These are phyloP conservation scores for Didymosphaeria variabile DNA, from an alignment of 2,329 filamentous ascomycete species.

Conservation along the genomic window DNA sequence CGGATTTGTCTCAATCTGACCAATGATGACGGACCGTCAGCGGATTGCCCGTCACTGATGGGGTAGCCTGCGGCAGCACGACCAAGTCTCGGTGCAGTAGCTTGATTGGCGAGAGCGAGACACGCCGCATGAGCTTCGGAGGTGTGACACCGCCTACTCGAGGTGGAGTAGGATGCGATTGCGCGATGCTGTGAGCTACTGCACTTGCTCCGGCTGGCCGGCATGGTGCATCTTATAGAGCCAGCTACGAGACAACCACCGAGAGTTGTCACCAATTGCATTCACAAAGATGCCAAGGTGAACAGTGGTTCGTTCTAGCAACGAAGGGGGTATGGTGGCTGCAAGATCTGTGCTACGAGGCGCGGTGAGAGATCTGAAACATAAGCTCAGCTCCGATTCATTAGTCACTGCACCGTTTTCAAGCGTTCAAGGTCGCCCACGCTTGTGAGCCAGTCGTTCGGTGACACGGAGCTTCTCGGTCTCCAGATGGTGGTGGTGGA, in stretches of 20 bases:
- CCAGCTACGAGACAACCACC: background rate
- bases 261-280: background rate
- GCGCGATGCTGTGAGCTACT: background rate
- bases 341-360: conserved; percentile 6
- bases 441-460: background rate
- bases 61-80: background rate
- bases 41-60: background rate
- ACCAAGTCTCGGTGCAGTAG: conserved; percentile 5
- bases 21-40: background rate
- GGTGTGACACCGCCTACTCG: background rate
- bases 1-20: background rate
- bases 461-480: background rate
- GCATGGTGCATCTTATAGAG: background rate
- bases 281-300: background rate
- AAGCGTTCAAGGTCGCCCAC: background rate
- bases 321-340: background rate
- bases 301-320: conserved; percentile 5
- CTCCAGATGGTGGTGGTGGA: background rate
- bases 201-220: background rate
- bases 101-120: background rate
- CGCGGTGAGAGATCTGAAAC: conserved; percentile 10
- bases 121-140: conserved; percentile 2
- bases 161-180: background rate
- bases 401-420: background rate
- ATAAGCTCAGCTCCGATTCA: background rate